Percentiles rank a stretch among this genome's conserved stretches.
Evolutionary conservation across 2,329 filamentous ascomycete genomes (phyloP).

Genomic region (Tolypocladium paradoxum): DNA sequence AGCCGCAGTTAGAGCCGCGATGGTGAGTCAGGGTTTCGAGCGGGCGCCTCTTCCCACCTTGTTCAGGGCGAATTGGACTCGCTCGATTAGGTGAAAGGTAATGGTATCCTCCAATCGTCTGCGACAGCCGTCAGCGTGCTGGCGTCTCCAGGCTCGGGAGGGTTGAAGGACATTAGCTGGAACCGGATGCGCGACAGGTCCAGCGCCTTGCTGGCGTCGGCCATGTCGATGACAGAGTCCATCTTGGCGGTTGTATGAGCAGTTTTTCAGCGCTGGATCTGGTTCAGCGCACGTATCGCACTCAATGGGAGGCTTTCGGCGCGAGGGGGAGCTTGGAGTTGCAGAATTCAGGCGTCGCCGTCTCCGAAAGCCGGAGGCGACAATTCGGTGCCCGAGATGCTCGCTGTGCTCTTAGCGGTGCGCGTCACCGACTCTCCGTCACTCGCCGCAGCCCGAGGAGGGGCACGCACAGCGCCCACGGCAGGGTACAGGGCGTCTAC

Average conservation of each 20-base stretch:
- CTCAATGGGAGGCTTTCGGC: not conserved
- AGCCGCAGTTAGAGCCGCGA: not conserved
- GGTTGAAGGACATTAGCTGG: conserved; percentile 65
- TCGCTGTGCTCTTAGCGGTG: not conserved
- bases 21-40: not conserved
- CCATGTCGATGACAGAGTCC: conserved; percentile 85
- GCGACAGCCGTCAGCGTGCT: conserved; percentile 2
- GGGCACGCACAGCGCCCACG: not conserved
- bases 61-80: conserved; percentile 94
- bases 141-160: conserved; percentile 1
- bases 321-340: not conserved
- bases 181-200: conserved; percentile 88
- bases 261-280: not conserved
- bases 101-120: conserved; percentile 97
- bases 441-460: not conserved
- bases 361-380: not conserved
- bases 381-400: not conserved
- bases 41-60: conserved; percentile 17
- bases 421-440: not conserved
- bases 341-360: not conserved
- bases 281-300: not conserved
- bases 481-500: too few species aligned
- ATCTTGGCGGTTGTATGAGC: conserved; percentile 36
- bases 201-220: conserved; percentile 72
- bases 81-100: conserved; percentile 91